Evolutionary conservation across 129 eudicot genomes (phyloP).

Genomic region (Rutidosis leptorrhynchoides): DNA sequence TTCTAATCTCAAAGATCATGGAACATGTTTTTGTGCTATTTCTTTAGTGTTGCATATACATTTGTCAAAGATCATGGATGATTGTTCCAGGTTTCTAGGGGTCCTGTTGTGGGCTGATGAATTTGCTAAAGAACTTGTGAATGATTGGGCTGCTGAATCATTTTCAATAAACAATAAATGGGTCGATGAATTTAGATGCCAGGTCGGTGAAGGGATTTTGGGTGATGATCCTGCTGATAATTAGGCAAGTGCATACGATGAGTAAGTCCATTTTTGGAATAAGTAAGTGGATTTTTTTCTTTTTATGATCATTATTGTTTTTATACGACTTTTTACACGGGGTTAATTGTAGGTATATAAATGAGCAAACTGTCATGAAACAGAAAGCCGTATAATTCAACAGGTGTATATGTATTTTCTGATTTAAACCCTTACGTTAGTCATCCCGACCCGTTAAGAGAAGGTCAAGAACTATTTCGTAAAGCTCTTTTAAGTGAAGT

Average conservation of each 20-base stretch:
- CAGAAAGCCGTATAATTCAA: slow-evolving; percentile 54
- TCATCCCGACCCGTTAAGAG: slow-evolving; percentile 89
- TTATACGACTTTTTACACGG: background rate
- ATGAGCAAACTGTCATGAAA: slow-evolving; percentile 68
- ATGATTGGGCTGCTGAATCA: slow-evolving; percentile 84
- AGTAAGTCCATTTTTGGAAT: too few species aligned
- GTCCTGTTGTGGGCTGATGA: slow-evolving; percentile 81
- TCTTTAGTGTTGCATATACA: background rate
- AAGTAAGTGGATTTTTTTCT: too few species aligned
- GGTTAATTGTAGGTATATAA: slow-evolving; percentile 50
- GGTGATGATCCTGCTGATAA: slow-evolving; percentile 71
- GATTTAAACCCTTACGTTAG: slow-evolving; percentile 97
- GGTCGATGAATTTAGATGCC: slow-evolving; percentile 91
- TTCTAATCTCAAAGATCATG: background rate
- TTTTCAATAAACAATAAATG: slow-evolving; percentile 91
- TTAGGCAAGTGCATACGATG: slow-evolving; percentile 96
- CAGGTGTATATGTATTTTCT: slow-evolving; percentile 82
- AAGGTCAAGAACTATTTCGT: slow-evolving; percentile 93
- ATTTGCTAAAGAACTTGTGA: slow-evolving; percentile 62
- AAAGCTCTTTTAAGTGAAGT: slow-evolving; percentile 98
- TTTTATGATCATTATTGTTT: background rate
- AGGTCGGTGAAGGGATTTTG: slow-evolving; percentile 70
- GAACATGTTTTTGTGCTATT: background rate
- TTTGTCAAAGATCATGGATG: slow-evolving; percentile 15
- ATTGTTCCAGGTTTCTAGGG: slow-evolving; percentile 56